Percentiles rank a stretch among this genome's conserved stretches.
Evolutionary conservation across 768 basidiomycete species (phyloP).

Genomic region (Candolleomyces efflorescens): DNA sequence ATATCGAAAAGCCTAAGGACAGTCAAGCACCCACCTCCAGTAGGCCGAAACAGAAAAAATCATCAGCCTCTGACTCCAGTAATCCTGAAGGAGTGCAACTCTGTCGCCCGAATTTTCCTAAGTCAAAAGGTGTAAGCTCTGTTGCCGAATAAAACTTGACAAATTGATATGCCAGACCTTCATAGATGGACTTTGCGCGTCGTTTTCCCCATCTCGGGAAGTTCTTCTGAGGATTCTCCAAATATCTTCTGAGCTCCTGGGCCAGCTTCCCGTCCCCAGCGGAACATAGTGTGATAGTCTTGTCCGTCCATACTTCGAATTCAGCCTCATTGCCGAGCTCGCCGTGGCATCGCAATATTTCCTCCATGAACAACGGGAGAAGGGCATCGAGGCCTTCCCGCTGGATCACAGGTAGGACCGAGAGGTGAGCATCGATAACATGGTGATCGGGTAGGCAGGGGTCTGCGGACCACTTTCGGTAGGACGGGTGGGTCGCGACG

Average conservation of each 20-base stretch:
- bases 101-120: no score
- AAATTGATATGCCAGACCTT: neutral
- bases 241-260: constrained; percentile 23
- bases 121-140: no score
- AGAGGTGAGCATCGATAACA: constrained; percentile 32
- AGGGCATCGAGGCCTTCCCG: constrained; percentile 39
- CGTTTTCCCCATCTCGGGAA: constrained; percentile 38
- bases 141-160: no score
- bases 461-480: constrained; percentile 39
- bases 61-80: no score
- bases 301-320: constrained; percentile 33
- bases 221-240: constrained; percentile 27
- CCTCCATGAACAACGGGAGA: constrained; percentile 36
- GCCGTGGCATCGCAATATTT: constrained; percentile 38
- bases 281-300: constrained; percentile 20
- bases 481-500: constrained; percentile 32
- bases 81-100: no score
- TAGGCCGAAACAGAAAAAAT: no score
- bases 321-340: constrained; percentile 32
- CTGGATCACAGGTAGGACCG: constrained; percentile 35
- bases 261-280: constrained; percentile 24
- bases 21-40: no score
- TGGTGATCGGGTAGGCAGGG: constrained; percentile 35
- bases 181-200: constrained; percentile 9
- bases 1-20: no score